These are phyloP conservation scores for Suillus subaureus DNA, from an alignment of 768 basidiomycete genomes.

Conservation along the genomic window DNA sequence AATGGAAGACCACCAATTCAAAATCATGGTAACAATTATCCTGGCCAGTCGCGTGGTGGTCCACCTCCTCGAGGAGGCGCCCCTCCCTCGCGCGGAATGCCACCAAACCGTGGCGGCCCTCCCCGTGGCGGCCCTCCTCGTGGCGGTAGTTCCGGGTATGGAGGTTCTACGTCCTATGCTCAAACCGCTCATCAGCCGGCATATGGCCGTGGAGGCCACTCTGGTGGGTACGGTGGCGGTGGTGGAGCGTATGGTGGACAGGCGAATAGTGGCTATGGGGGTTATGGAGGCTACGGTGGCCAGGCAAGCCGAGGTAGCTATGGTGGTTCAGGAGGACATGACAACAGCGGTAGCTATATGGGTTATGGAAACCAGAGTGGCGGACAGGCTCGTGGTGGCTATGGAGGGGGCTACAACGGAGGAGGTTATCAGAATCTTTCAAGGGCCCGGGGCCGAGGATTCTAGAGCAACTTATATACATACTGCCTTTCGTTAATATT, in stretches of 20 bases:
- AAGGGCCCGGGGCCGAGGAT: conserved; percentile 54
- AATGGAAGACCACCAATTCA: conserved; percentile 33
- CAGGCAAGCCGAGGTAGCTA: conserved; percentile 30
- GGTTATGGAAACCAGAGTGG: conserved; percentile 31
- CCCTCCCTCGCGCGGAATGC: conserved; percentile 10
- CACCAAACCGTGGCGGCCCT: conserved; percentile 21
- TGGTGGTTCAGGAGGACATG: conserved; percentile 35
- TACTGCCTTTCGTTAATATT: conserved; percentile 20
- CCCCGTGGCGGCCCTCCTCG: conserved; percentile 17
- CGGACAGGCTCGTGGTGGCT: conserved; percentile 21
- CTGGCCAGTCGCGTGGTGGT: conserved; percentile 28
- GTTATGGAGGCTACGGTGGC: conserved; percentile 17
- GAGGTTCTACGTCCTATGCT: conserved; percentile 22
- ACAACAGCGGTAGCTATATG: conserved; percentile 43
- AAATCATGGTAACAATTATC: conserved; percentile 34
- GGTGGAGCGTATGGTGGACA: conserved; percentile 16
- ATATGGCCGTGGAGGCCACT: conserved; percentile 31
- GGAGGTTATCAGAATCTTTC: conserved; percentile 28
- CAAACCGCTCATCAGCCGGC: conserved; percentile 20
- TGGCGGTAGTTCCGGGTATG: conserved; percentile 25
- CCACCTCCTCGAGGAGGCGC: conserved; percentile 14
- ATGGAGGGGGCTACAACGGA: conserved; percentile 28
- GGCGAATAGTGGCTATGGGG: conserved; percentile 19
- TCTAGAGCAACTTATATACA: conserved; percentile 40
- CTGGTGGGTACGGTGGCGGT: conserved; percentile 17